These are phyloP conservation scores for Rhazya stricta DNA, from an alignment of 257 asterid genomes.

Conservation along the genomic window DNA sequence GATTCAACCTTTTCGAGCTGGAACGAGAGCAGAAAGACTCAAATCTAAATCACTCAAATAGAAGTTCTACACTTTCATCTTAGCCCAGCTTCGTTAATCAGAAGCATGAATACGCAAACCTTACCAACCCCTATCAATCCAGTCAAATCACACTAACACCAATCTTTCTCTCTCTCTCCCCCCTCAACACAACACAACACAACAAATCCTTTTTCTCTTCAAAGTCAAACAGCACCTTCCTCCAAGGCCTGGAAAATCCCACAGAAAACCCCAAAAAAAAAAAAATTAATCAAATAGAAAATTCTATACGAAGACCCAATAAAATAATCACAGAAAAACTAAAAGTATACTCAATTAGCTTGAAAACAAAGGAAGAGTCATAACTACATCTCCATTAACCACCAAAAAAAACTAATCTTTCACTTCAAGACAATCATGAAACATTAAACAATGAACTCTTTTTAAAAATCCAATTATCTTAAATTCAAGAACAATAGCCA, in stretches of 20 bases:
- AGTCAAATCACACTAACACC: slow-evolving; percentile 20
- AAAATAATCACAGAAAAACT: slow-evolving; percentile 11
- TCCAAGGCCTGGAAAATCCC: slow-evolving; percentile 46
- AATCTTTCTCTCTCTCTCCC: slow-evolving; percentile 2
- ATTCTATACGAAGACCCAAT: slow-evolving; percentile 10
- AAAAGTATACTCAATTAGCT: slow-evolving; percentile 35
- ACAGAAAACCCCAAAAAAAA: slow-evolving; percentile 13
- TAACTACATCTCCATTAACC: slow-evolving; percentile 37
- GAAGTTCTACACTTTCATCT: slow-evolving; percentile 18
- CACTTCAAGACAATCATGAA: slow-evolving; percentile 18
- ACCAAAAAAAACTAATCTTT: slow-evolving; percentile 36
- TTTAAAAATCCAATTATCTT: slow-evolving; percentile 1
- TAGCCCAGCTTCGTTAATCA: slow-evolving; percentile 21
- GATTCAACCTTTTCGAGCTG: slow-evolving; percentile 13
- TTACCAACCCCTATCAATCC: slow-evolving; percentile 6
- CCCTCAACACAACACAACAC: slow-evolving; percentile 12
- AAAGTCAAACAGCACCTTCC: slow-evolving; percentile 61
- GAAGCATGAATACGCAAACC: slow-evolving; percentile 23
- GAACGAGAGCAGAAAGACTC: slow-evolving; percentile 1
- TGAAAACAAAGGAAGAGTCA: slow-evolving; percentile 46
- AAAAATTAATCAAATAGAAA: slow-evolving; percentile 28
- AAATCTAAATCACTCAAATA: slow-evolving; percentile 9
- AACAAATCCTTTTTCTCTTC: slow-evolving; percentile 36
- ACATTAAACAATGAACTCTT: slow-evolving; percentile 4
- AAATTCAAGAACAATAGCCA: background rate